A percentile compares a stretch with the other conserved stretches of the same genome.
Conservation (phyloP, 140 eudicot genomes). For the Flaveria floridana region DNA sequence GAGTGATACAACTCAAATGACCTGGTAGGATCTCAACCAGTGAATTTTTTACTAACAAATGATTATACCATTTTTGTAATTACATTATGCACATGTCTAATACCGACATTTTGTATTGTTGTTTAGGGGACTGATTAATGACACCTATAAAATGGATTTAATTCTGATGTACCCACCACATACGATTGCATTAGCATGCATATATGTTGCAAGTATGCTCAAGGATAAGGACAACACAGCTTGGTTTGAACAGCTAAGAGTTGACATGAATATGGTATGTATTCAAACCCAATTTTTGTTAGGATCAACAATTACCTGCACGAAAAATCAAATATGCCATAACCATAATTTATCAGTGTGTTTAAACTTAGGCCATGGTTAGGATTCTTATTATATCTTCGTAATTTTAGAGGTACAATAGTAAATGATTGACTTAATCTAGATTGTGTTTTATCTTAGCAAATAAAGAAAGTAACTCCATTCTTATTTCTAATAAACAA, state of each 20-base stretch:
- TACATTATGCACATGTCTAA: conserved; percentile 12
- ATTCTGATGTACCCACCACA: conserved; percentile 97
- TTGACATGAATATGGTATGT: conserved; percentile 92
- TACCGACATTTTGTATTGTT: conserved; percentile 19
- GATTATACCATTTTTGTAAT: background rate
- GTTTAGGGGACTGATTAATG: conserved; percentile 92
- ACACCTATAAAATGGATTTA: conserved; percentile 93
- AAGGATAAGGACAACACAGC: conserved; percentile 90
- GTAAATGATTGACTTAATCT: background rate
- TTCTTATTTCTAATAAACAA: background rate
- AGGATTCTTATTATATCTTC: background rate
- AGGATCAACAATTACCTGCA: conserved; percentile 24
- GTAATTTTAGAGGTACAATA: background rate
- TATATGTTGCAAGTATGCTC: conserved; percentile 83
- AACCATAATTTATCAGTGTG: background rate
- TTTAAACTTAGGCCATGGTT: background rate
- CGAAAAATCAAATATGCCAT: background rate
- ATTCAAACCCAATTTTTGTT: conserved; percentile 13
- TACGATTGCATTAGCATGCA: conserved; percentile 88
- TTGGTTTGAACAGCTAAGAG: conserved; percentile 99
- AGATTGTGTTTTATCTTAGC: background rate
- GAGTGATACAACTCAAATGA: conserved; percentile 83
- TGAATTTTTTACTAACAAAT: background rate
- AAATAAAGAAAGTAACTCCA: background rate
- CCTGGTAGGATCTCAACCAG: conserved; percentile 55